Base-by-base conservation (phyloP, 306 rosid species). In the Dalbergia cultrata region DNA sequence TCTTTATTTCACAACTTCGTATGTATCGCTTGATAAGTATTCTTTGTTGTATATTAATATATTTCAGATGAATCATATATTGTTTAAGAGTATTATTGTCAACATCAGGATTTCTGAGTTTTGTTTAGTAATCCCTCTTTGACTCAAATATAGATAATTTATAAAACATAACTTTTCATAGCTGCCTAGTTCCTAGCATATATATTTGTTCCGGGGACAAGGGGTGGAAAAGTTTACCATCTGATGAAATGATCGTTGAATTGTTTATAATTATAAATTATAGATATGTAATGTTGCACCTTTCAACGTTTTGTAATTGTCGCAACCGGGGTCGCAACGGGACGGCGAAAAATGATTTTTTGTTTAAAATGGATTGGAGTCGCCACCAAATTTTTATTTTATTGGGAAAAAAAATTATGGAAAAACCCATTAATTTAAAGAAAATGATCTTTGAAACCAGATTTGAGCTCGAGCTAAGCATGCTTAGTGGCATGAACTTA, bases 291-390 rank as follows among this genome's bases (percentile, higher is more conserved):
- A 26, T 26, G 31, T 26, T 26, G 31, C 31, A 26, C 31, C 31
- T 26, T 26, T 26, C 31, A 26, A 26, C 22, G 22, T 21, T 21
- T 21, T 21, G 22, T 21, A 21, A 21, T n/a, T n/a, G n/a, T n/a
- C 22, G 1, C 1, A 21, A 1, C 1, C 1, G 1, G 22, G 22
- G 1, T 0, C 1, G 22, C 1, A 21, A 21, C 0, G 0, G 1
- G 1, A 21, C 22, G 1, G 1, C 0, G 22, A 0, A 21, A 1
- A 21, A 21, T 21, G 0, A 21, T 0, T 0, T 1, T 21, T 21
- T 21, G 1, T 0, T 0, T 21, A 21, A 21, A 21, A 21, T 21
- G 1, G 22, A 1, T 21, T 21, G 1, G n/a, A n/a, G n/a, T n/a
- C n/a, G n/a, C n/a, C n/a, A n/a, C n/a, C n/a, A n/a, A n/a, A n/a